Evolutionary conservation across 208 protist species (phyloP).

Genomic region (Endotrypanum monterogeii): DNA sequence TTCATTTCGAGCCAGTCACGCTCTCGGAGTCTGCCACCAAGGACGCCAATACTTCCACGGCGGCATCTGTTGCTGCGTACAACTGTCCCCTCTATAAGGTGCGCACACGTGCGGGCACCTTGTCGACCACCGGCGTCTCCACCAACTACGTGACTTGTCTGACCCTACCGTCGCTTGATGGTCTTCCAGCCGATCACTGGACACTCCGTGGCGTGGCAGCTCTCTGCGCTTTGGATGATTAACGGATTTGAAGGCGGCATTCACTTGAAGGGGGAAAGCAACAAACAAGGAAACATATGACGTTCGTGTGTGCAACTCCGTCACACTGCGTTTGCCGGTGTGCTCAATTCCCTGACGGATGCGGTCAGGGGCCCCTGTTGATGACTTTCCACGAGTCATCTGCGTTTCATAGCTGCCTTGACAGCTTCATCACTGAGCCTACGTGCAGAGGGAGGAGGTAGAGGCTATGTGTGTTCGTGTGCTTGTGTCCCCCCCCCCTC

Average conservation of each 20-base stretch:
- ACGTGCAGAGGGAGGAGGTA: neutral
- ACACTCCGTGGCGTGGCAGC: slow-evolving; percentile 90
- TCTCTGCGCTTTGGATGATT: slow-evolving; percentile 90
- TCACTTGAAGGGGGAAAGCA: neutral
- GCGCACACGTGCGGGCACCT: slow-evolving; percentile 80
- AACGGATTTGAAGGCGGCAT: neutral
- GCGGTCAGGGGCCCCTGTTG: neutral
- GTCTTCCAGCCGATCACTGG: slow-evolving; percentile 86
- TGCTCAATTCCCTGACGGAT: neutral
- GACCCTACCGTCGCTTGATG: slow-evolving; percentile 60
- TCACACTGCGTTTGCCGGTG: neutral
- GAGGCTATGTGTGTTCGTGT: too few species aligned
- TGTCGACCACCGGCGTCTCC: slow-evolving; percentile 91
- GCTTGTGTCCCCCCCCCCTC: too few species aligned
- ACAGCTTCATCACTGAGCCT: too few species aligned
- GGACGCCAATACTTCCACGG: slow-evolving; percentile 9
- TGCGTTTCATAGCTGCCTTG: neutral
- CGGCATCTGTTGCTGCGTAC: slow-evolving; percentile 39
- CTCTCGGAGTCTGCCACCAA: slow-evolving; percentile 17
- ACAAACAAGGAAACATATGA: neutral
- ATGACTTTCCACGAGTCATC: neutral
- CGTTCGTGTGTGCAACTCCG: neutral
- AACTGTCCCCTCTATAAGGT: slow-evolving; percentile 94
- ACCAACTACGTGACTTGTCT: slow-evolving; percentile 92
- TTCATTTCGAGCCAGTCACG: slow-evolving; percentile 89